Base-by-base conservation (phyloP, 257 asterid species). In the Nicotiana benthamiana region DNA sequence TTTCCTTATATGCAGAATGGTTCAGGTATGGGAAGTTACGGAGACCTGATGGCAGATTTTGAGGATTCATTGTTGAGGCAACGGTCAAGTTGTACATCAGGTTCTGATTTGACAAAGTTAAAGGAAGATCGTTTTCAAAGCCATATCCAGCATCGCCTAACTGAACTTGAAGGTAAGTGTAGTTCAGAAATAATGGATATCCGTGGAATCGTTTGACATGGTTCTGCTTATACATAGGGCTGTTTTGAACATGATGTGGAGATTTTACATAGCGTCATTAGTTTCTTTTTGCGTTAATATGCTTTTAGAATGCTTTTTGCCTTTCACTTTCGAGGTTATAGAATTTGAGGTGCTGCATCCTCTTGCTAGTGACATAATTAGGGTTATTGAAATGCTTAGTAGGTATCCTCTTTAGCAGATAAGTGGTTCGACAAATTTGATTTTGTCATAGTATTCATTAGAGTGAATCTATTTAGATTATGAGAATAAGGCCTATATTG, bases 21-120 rank as follows among this genome's bases (percentile, higher is more conserved):
- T 84, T 72, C 78, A 59, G 91, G 83, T 36, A 79, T 80, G 83
- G 87, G 94, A 61, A 91, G 90, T 85, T 91, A 92, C 57, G 88
- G 90, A 65, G 97, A 96, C 79, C 83, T 96, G 86, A 96, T 96
- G 97, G 87, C 89, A 62, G 97, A 94, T 86, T 92, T 96, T 53
- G 98, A 92, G 87, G 94, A 92, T 82, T 98, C 98, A 12, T 80
- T 96, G 68, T 57, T 75, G 52, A 88, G 86, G 82, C 97, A 94
- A 87, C 86, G 96, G 75, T 85, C 91, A 16, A 84, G 82, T 83
- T 88, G 89, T 84, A 70, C 87, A 83, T 92, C 95, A 66, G 92
- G 94, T 83, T 87, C 92, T 59, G 89, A 83, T 83, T 84, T 96
- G 88, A 80, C 88, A 16, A 92, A 88, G 70, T 79, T 91, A 79